These are phyloP conservation scores for Didymellaceae sp. DNA, from an alignment of 2,329 filamentous ascomycete species.

Conservation along the genomic window DNA sequence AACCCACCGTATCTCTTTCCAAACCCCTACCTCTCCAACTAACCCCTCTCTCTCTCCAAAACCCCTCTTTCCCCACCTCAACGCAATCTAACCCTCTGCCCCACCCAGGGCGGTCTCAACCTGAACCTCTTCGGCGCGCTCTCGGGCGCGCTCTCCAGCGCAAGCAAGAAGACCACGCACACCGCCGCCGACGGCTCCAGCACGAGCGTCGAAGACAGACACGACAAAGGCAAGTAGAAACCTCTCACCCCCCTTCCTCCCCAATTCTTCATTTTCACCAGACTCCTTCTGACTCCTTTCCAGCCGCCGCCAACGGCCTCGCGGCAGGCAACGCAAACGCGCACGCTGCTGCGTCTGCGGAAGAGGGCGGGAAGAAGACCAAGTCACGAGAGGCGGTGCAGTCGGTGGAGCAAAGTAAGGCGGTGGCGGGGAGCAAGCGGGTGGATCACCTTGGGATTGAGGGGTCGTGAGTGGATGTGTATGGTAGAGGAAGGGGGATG, in stretches of 20 bases:
- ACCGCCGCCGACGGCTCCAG: constrained; percentile 35
- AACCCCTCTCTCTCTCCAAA: background rate
- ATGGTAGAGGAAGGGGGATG: too few species aligned
- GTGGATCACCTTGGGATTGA: constrained; percentile 39
- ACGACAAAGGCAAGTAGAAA: constrained; percentile 36
- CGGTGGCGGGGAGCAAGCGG: constrained; percentile 3
- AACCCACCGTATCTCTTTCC: too few species aligned
- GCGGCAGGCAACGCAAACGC: constrained; percentile 31
- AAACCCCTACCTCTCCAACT: background rate
- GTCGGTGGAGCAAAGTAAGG: constrained; percentile 2
- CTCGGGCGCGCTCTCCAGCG: constrained; percentile 39
- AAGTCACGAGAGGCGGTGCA: too few species aligned
- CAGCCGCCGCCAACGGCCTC: constrained; percentile 29
- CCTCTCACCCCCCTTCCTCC: background rate
- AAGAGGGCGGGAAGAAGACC: constrained; percentile 23
- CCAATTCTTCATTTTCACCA: too few species aligned
- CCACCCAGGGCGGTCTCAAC: constrained; percentile 38
- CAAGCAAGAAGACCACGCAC: constrained; percentile 41
- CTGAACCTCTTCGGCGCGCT: constrained; percentile 47
- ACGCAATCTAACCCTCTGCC: background rate
- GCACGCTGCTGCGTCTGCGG: constrained; percentile 28
- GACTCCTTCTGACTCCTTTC: background rate
- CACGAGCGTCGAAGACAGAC: constrained; percentile 28
- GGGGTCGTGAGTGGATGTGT: too few species aligned
- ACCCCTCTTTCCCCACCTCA: background rate